These are phyloP conservation scores for Sugiyamaella xylanicola DNA, from an alignment of 1,139 yeast genomes.

Conservation along the genomic window DNA sequence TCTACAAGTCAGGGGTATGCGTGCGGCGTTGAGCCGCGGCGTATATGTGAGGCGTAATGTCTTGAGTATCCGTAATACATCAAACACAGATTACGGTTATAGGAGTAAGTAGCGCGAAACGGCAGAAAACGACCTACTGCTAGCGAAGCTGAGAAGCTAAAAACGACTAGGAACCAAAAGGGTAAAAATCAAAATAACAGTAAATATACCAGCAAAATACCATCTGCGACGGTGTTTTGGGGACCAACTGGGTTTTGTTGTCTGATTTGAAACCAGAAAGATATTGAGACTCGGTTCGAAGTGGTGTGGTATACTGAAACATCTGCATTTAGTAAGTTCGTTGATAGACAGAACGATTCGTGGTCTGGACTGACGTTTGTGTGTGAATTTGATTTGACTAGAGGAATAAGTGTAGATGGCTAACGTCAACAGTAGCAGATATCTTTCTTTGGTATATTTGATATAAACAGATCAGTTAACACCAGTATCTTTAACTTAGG, in stretches of 20 bases:
- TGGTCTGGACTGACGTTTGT: too few relatives aligned
- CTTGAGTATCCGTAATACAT: neutral
- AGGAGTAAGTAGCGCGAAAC: neutral
- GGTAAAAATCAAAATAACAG: neutral
- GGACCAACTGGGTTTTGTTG: neutral
- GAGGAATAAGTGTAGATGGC: too few relatives aligned
- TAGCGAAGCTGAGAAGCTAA: too few relatives aligned
- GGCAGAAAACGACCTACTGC: neutral
- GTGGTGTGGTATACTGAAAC: neutral
- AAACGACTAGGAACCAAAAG: neutral
- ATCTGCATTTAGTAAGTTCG: neutral
- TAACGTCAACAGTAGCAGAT: too few relatives aligned
- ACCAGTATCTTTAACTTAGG: too few relatives aligned
- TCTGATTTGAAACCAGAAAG: too few relatives aligned
- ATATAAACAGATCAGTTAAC: too few relatives aligned
- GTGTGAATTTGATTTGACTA: too few relatives aligned
- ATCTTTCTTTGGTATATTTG: too few relatives aligned
- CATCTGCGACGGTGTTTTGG: neutral
- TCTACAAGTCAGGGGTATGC: neutral
- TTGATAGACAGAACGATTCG: too few relatives aligned
- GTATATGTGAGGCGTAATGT: neutral
- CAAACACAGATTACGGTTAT: neutral
- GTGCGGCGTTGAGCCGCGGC: constrained; percentile 2
- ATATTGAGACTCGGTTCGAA: too few relatives aligned
- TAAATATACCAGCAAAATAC: too few relatives aligned